Conservation (phyloP, 805 yeast genomes). For the Yarrowia hollandica region DNA sequence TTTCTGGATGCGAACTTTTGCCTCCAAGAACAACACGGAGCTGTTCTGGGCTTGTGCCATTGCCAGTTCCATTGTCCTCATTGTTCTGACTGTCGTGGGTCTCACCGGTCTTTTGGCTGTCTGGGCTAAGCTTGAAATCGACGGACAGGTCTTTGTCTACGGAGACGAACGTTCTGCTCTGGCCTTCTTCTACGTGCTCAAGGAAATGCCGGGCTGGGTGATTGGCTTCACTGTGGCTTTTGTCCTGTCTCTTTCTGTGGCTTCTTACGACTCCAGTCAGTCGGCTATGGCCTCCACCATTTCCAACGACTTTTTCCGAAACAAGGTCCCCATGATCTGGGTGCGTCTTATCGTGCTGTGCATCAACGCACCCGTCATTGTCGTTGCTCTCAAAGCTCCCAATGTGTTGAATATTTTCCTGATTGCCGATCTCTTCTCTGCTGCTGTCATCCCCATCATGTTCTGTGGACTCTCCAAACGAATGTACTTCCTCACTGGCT, state of each 20-base stretch:
- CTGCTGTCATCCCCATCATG: conserved; percentile 80
- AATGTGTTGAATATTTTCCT: conserved; percentile 82
- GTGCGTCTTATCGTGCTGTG: conserved; percentile 69
- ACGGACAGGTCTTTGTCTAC: conserved; percentile 47
- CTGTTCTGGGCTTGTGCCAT: conserved; percentile 71
- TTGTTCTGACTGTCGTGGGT: conserved; percentile 71
- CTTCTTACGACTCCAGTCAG: conserved; percentile 86
- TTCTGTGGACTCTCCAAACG: conserved; percentile 71
- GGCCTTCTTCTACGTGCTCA: conserved; percentile 70
- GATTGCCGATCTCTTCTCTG: conserved; percentile 86
- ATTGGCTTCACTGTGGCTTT: conserved; percentile 80
- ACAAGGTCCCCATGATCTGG: conserved; percentile 65
- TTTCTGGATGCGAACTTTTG: conserved; percentile 93
- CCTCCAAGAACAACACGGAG: conserved; percentile 75
- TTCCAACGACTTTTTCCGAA: conserved; percentile 87
- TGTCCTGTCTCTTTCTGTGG: conserved; percentile 71
- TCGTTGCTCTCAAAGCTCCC: conserved; percentile 80
- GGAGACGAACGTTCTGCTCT: conserved; percentile 38
- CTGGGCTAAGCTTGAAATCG: conserved; percentile 71
- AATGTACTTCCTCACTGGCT: conserved; percentile 70
- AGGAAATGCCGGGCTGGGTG: conserved; percentile 80
- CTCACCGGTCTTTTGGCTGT: conserved; percentile 84
- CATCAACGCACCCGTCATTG: conserved; percentile 83
- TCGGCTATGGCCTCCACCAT: conserved; percentile 85
- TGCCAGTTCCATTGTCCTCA: conserved; percentile 67